Conservation (phyloP, 176 grass and related monocot species). For the Urochloa ruziziensis region DNA sequence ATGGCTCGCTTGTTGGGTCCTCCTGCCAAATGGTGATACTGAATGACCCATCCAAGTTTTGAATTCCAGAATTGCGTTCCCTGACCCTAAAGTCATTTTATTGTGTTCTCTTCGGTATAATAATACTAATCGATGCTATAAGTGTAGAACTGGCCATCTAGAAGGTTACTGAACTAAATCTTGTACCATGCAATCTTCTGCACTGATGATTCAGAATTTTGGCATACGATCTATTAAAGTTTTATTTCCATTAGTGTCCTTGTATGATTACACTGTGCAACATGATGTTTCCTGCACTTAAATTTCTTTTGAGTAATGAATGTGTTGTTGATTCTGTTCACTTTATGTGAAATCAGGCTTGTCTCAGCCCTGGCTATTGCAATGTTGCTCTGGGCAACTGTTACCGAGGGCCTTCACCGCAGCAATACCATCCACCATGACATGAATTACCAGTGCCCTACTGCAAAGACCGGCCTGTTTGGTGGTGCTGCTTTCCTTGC, state of each 20-base stretch:
- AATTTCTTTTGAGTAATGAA: background rate
- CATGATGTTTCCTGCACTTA: background rate
- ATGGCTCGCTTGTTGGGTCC: background rate
- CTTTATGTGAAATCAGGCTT: conserved; percentile 48
- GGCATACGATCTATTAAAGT: background rate
- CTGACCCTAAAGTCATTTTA: background rate
- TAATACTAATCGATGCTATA: background rate
- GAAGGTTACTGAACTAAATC: background rate
- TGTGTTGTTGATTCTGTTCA: background rate
- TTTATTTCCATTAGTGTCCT: background rate
- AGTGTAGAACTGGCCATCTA: background rate
- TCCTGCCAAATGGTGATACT: conserved; percentile 1
- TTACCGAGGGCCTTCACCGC: conserved; percentile 51
- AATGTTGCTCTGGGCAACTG: conserved; percentile 67
- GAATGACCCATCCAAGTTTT: background rate
- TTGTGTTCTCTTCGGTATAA: background rate
- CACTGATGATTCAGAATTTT: background rate
- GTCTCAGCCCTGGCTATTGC: conserved; percentile 57
- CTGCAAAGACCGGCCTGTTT: conserved; percentile 81
- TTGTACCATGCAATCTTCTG: background rate
- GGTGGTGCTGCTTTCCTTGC: conserved; percentile 80
- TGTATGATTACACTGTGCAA: background rate
- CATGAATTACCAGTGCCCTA: conserved; percentile 60
- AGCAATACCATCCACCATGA: conserved; percentile 52
- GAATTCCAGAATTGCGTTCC: background rate